Conservation (phyloP, 805 yeast genomes). For the Pichia eremophila region DNA sequence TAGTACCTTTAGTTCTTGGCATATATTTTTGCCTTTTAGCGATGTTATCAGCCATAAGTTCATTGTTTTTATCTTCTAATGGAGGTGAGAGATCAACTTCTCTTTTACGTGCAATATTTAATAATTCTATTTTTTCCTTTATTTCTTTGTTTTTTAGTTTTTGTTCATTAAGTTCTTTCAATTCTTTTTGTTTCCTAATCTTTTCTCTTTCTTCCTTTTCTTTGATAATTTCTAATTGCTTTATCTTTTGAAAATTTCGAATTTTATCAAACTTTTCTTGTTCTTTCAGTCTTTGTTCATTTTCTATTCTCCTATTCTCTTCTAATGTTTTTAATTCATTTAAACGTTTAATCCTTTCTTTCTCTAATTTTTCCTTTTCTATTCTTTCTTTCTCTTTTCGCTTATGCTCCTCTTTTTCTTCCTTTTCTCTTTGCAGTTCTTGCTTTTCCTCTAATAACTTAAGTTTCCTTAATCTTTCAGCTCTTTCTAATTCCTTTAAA, state of each 20-base stretch:
- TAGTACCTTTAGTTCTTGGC: conserved; percentile 1
- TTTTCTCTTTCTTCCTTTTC: background rate
- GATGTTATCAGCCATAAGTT: background rate
- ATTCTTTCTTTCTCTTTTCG: background rate
- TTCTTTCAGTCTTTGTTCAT: background rate
- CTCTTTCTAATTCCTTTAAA: background rate
- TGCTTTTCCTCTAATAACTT: background rate
- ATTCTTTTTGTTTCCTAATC: background rate
- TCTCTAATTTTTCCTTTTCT: background rate
- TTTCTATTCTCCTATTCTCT: background rate
- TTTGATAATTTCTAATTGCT: background rate
- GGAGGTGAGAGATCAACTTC: background rate
- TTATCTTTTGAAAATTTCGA: background rate
- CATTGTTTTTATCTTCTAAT: background rate
- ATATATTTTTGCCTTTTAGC: background rate
- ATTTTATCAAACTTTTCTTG: background rate
- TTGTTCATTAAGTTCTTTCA: background rate
- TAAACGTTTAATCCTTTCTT: background rate
- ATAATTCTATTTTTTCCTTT: background rate
- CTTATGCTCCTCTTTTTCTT: background rate
- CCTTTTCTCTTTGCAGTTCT: background rate
- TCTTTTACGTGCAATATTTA: background rate
- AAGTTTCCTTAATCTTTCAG: background rate
- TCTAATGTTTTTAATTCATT: background rate
- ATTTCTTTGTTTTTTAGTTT: background rate